Percentiles rank a stretch among this genome's conserved stretches.
Conservation (phyloP, 768 basidiomycete species). For the Termitomyces sp. region DNA sequence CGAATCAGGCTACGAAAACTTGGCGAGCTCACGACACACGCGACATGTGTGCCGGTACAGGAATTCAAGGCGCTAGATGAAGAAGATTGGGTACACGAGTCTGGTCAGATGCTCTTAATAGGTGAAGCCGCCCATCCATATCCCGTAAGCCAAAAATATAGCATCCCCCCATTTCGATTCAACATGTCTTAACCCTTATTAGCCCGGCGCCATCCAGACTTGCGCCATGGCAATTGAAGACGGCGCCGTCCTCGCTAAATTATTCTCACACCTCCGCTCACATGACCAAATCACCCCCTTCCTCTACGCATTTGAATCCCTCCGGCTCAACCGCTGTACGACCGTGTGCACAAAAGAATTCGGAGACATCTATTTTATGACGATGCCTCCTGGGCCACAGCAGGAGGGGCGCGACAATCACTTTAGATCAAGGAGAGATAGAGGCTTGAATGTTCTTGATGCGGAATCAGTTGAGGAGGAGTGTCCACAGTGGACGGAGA, state of each 20-base stretch:
- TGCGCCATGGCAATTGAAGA: slow-evolving; percentile 54
- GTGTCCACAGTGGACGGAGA: slow-evolving; percentile 36
- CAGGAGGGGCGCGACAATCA: slow-evolving; percentile 36
- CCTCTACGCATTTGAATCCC: slow-evolving; percentile 49
- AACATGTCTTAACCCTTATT: background rate
- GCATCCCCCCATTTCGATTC: background rate
- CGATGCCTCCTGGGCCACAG: slow-evolving; percentile 35
- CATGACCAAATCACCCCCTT: slow-evolving; percentile 46
- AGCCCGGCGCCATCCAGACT: slow-evolving; percentile 48
- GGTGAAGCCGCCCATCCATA: slow-evolving; percentile 56
- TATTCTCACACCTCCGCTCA: slow-evolving; percentile 48
- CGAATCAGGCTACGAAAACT: background rate
- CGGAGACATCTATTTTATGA: slow-evolving; percentile 37
- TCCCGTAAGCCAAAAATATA: slow-evolving; percentile 29
- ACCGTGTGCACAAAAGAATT: slow-evolving; percentile 36
- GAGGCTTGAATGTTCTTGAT: slow-evolving; percentile 16
- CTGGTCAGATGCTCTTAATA: slow-evolving; percentile 39
- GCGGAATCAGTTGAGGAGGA: slow-evolving; percentile 35
- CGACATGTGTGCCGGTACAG: slow-evolving; percentile 30
- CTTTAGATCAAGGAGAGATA: slow-evolving; percentile 26
- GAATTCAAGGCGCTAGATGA: slow-evolving; percentile 37
- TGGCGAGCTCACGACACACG: slow-evolving; percentile 25
- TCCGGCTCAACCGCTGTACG: slow-evolving; percentile 42
- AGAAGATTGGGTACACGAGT: slow-evolving; percentile 49
- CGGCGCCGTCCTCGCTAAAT: slow-evolving; percentile 50